Base-by-base conservation (phyloP, 768 basidiomycete species). In the Tulasnella sp. region DNA sequence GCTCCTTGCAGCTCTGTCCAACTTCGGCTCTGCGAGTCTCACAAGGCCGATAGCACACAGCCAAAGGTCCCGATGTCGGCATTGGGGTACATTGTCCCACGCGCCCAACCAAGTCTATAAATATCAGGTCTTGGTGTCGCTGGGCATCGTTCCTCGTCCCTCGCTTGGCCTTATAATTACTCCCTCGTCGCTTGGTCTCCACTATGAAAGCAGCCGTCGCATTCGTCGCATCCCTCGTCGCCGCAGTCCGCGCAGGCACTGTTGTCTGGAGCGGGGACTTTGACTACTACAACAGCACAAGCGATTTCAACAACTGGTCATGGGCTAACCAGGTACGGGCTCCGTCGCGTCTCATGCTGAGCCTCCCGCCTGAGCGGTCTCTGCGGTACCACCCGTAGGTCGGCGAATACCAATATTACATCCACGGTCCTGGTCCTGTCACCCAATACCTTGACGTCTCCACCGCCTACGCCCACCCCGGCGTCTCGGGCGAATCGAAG, bases 381-480 rank as follows among this genome's bases (percentile, higher is more conserved):
- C n/a, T n/a, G n/a, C n/a, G n/a, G 1, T 8, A 1, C 7, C 12
- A 3, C n/a, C 2, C 60, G n/a, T 74, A 75, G 74, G 74, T 75
- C 58, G 79, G 79, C 44, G 72, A 73, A 24, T 73, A 79, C 40
- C 80, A 78, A 37, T 75, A 46, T 85, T 87, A 87, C 84, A 92
- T 92, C 83, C 90, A 92, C 80, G 91, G 91, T 58, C 87, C 84
- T 77, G 84, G 86, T 76, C 85, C 88, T 16, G 91, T 91, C 1
- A 89, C 89, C 34, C 84, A 87, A 69, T 92, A 91, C 85, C 87
- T 92, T 75, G 88, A 87, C 16, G 85, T 91, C 69, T 86, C 86
- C 48, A 84, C 90, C 1, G 83, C 85, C n/a, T 91, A 88, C 87
- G 91, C 91, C 85, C 92, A 92, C 84, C 91, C 91, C 0, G 90